Evolutionary conservation across 257 asterid genomes (phyloP).

Genomic region (Salvia splendens): DNA sequence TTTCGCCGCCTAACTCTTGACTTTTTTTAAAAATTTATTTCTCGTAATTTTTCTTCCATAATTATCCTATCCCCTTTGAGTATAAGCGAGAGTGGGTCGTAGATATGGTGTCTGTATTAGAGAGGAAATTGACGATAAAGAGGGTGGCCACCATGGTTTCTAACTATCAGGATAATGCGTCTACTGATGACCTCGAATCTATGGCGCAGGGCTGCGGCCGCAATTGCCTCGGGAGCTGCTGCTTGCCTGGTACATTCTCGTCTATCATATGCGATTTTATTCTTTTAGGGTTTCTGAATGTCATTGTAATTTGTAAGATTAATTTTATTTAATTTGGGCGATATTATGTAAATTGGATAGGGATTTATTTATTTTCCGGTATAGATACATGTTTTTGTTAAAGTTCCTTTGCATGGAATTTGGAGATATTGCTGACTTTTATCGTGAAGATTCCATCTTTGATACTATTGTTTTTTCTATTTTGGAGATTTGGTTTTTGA

Average conservation of each 20-base stretch:
- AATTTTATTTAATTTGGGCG: background rate
- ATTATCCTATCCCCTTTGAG: background rate
- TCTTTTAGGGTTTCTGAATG: background rate
- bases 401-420: constrained; percentile 7
- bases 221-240: constrained; percentile 65
- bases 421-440: background rate
- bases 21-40: background rate
- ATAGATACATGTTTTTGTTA: background rate
- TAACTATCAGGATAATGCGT: constrained; percentile 59
- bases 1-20: constrained; percentile 18
- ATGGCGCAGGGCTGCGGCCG: constrained; percentile 53
- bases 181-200: constrained; percentile 38
- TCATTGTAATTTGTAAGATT: background rate
- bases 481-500: background rate
- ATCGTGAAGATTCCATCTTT: background rate
- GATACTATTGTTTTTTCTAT: background rate
- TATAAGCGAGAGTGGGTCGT: background rate
- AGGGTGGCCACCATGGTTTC: constrained; percentile 72
- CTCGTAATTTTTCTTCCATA: background rate
- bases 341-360: background rate
- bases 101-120: constrained; percentile 21
- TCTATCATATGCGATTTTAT: background rate
- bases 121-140: constrained; percentile 62
- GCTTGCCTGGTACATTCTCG: constrained; percentile 60
- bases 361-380: background rate